phyloP scores from a whole-genome alignment of 2,329 filamentous ascomycete species.

The Lachnum nothofagi region DNA sequence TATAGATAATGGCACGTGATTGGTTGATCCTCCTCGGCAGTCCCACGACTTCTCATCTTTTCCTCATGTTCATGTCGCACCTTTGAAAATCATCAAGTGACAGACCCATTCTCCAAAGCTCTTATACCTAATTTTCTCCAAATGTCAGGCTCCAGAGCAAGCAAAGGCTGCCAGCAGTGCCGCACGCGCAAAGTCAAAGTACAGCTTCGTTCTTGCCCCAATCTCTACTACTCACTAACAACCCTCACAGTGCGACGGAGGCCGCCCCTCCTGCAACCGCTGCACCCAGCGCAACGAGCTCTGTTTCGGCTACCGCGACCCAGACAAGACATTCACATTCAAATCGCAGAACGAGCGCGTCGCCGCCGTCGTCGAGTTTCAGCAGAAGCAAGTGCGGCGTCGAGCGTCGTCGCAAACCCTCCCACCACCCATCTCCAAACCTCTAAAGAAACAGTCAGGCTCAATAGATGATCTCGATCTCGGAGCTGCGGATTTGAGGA shows the following conservation, averaged over 20 bases:
- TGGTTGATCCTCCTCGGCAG: too few relatives aligned
- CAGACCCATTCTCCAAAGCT: background rate
- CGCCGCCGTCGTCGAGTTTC: constrained; percentile 1
- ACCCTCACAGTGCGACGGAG: constrained; percentile 31
- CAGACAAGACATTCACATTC: constrained; percentile 35
- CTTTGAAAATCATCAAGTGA: background rate
- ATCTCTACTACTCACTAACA: background rate
- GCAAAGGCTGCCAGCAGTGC: constrained; percentile 34
- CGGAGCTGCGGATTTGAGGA: constrained; percentile 1
- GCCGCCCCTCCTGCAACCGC: constrained; percentile 34
- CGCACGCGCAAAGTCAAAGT: constrained; percentile 32
- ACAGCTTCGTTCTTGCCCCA: background rate
- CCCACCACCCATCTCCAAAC: background rate
- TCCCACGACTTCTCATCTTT: too few relatives aligned
- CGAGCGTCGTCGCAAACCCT: constrained; percentile 1
- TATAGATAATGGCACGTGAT: too few relatives aligned
- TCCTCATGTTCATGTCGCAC: too few relatives aligned
- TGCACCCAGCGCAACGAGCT: constrained; percentile 36
- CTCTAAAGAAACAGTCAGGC: background rate
- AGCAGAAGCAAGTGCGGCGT: background rate
- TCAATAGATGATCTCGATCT: background rate
- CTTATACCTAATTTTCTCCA: background rate
- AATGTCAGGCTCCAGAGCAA: constrained; percentile 11
- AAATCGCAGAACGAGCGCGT: constrained; percentile 33
- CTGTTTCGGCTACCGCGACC: constrained; percentile 37